phyloP scores from a whole-genome alignment of 2,329 filamentous ascomycete genomes.

The Rutstroemia sp. region DNA sequence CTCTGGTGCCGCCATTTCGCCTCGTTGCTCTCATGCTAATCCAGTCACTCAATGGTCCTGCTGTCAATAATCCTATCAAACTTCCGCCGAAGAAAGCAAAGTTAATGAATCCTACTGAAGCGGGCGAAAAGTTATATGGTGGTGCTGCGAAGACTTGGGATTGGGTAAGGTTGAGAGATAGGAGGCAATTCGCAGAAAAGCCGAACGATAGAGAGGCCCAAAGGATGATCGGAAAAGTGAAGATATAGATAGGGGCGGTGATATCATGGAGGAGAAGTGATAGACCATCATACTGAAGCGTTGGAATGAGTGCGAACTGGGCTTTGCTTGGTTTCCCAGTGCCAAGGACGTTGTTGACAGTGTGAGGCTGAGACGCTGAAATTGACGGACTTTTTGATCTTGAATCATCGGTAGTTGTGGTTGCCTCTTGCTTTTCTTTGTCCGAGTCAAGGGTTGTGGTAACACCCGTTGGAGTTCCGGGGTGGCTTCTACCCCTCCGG shows the following conservation, averaged over 20 bases:
- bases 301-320: background rate
- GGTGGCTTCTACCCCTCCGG: background rate
- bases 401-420: background rate
- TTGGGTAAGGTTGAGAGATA: slow-evolving; percentile 48
- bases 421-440: background rate
- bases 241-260: slow-evolving; percentile 25
- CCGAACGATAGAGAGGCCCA: slow-evolving; percentile 52
- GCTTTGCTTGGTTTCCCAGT: background rate
- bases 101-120: slow-evolving; percentile 48
- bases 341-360: background rate
- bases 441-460: background rate
- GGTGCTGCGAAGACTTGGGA: slow-evolving; percentile 46
- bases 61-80: slow-evolving; percentile 45
- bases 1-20: slow-evolving; percentile 46
- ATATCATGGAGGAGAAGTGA: background rate
- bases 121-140: slow-evolving; percentile 45
- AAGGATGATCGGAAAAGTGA: slow-evolving; percentile 53
- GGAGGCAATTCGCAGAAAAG: slow-evolving; percentile 47
- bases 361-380: no score
- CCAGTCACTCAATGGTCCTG: slow-evolving; percentile 50
- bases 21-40: slow-evolving; percentile 45
- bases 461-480: background rate
- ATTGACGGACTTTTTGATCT: no score
- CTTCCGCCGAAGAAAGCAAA: slow-evolving; percentile 48
- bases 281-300: background rate